A percentile compares a stretch with the other conserved stretches of the same genome.
Conservation (phyloP, 2,329 filamentous ascomycete species). For the Aureobasidium musti region DNA sequence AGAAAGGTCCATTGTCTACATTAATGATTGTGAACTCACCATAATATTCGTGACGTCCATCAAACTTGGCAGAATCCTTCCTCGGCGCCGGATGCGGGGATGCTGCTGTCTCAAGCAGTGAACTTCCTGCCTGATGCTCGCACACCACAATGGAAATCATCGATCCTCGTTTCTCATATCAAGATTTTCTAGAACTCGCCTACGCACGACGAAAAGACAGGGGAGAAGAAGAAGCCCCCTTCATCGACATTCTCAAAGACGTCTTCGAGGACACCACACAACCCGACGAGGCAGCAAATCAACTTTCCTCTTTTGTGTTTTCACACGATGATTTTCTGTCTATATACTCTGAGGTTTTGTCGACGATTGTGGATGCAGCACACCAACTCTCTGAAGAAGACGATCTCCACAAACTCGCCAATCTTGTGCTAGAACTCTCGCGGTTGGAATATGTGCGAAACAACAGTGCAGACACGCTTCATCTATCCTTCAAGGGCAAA, state of each 20-base stretch:
- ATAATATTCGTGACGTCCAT: background rate
- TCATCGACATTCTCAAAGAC: background rate
- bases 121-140: background rate
- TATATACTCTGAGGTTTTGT: background rate
- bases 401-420: background rate
- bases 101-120: background rate
- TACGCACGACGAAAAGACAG: background rate
- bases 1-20: background rate
- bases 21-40: background rate
- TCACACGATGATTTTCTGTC: background rate
- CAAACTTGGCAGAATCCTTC: slow-evolving; percentile 22
- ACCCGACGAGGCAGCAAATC: slow-evolving; percentile 1
- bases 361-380: background rate
- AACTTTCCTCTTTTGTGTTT: background rate
- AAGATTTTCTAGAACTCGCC: background rate
- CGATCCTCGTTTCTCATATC: background rate
- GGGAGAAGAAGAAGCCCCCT: background rate
- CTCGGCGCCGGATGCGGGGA: background rate
- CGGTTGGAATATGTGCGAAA: background rate
- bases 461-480: background rate
- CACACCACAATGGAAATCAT: background rate
- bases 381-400: background rate
- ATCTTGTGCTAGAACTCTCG: background rate
- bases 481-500: background rate
- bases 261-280: background rate